Evolutionary conservation across 805 yeast species (phyloP).

Genomic region (Starmera pachycereana): DNA sequence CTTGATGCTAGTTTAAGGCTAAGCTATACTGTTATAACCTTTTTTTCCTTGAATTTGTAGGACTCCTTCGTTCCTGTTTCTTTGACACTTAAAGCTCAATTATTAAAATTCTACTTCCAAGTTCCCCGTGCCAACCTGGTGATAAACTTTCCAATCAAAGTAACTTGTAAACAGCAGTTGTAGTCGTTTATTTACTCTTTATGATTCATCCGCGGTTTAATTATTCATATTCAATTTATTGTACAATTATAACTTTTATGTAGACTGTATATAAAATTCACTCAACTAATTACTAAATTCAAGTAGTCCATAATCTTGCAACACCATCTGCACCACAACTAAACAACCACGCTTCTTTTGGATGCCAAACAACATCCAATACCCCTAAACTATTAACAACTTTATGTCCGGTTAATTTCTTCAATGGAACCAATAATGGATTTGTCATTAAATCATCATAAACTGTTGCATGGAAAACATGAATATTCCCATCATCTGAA

Average conservation of each 20-base stretch:
- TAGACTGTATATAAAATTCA: too few relatives aligned
- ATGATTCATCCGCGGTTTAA: too few relatives aligned
- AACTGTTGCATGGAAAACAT: conserved; percentile 93
- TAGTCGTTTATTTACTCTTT: too few relatives aligned
- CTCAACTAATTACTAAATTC: background rate
- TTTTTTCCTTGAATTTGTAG: too few relatives aligned
- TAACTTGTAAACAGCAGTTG: background rate
- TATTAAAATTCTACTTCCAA: too few relatives aligned
- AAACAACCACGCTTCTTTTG: conserved; percentile 95
- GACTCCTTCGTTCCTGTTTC: too few relatives aligned
- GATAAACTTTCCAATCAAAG: background rate
- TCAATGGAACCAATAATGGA: conserved; percentile 91
- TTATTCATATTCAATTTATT: background rate
- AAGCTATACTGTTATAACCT: too few relatives aligned
- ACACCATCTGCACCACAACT: conserved; percentile 96
- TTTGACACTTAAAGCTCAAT: too few relatives aligned
- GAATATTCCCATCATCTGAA: conserved; percentile 87
- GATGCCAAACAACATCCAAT: conserved; percentile 87
- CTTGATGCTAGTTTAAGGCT: too few relatives aligned
- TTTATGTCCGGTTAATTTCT: conserved; percentile 87
- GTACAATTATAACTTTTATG: background rate
- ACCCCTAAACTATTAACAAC: conserved; percentile 77
- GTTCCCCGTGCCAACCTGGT: too few relatives aligned
- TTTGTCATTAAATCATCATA: conserved; percentile 93
- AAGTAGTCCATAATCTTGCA: conserved; percentile 92